These are phyloP conservation scores for Suillus subluteus DNA, from an alignment of 768 basidiomycete genomes.

Conservation along the genomic window DNA sequence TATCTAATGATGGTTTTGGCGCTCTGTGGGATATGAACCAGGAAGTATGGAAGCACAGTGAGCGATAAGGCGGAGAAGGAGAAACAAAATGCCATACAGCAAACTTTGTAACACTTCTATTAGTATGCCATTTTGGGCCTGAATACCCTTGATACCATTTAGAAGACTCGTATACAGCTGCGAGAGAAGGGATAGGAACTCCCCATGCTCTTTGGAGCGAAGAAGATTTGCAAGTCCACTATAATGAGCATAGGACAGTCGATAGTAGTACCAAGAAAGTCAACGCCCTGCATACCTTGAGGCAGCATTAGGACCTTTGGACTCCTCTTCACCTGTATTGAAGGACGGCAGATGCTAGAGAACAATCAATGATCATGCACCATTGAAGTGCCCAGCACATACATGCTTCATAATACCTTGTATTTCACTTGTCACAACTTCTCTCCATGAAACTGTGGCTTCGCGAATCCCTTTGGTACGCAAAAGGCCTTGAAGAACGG, in stretches of 20 bases:
- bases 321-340: slow-evolving; percentile 56
- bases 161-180: slow-evolving; percentile 64
- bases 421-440: slow-evolving; percentile 66
- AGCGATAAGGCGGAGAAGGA: neutral
- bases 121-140: slow-evolving; percentile 60
- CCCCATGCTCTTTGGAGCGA: slow-evolving; percentile 65
- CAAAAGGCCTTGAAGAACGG: slow-evolving; percentile 76
- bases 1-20: slow-evolving; percentile 41
- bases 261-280: slow-evolving; percentile 5
- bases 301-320: slow-evolving; percentile 33
- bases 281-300: slow-evolving; percentile 25
- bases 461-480: slow-evolving; percentile 74
- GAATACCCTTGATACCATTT: slow-evolving; percentile 68
- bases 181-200: slow-evolving; percentile 67
- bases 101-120: slow-evolving; percentile 58
- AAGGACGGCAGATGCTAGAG: slow-evolving; percentile 63
- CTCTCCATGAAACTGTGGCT: slow-evolving; percentile 69
- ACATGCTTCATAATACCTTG: slow-evolving; percentile 62
- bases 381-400: slow-evolving; percentile 29
- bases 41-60: slow-evolving; percentile 10
- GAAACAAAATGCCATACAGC: slow-evolving; percentile 33
- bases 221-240: slow-evolving; percentile 56
- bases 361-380: slow-evolving; percentile 3
- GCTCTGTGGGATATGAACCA: slow-evolving; percentile 34
- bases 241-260: slow-evolving; percentile 11